phyloP scores from a whole-genome alignment of 805 yeast species.

The Suhomyces vadensis region DNA sequence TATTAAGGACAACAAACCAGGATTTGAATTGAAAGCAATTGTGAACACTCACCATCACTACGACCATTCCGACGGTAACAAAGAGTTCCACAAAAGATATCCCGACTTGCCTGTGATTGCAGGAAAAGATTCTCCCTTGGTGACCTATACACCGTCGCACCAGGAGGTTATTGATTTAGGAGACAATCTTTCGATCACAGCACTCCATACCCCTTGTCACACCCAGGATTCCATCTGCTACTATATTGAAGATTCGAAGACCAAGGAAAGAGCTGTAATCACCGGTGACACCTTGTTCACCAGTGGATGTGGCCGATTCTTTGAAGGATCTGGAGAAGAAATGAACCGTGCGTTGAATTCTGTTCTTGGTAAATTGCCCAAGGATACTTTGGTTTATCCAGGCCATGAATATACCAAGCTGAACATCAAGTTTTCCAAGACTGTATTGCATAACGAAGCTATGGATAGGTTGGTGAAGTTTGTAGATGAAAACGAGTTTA shows the following conservation, averaged over 20 bases:
- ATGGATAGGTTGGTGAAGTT: slow-evolving; percentile 55
- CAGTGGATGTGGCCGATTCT: slow-evolving; percentile 95
- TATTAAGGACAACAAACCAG: slow-evolving; percentile 42
- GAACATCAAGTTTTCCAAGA: slow-evolving; percentile 75
- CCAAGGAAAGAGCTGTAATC: slow-evolving; percentile 73
- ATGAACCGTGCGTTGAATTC: slow-evolving; percentile 73
- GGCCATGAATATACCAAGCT: slow-evolving; percentile 95
- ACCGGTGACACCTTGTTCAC: slow-evolving; percentile 95
- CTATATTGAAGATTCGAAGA: slow-evolving; percentile 61
- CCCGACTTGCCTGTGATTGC: slow-evolving; percentile 69
- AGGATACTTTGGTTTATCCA: slow-evolving; percentile 75
- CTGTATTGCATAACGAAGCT: slow-evolving; percentile 56
- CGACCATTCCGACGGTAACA: slow-evolving; percentile 92
- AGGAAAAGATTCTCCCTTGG: slow-evolving; percentile 78
- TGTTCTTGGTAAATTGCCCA: slow-evolving; percentile 60
- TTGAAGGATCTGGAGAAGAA: slow-evolving; percentile 83
- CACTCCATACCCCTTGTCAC: slow-evolving; percentile 96
- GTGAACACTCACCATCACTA: slow-evolving; percentile 96
- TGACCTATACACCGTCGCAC: slow-evolving; percentile 69
- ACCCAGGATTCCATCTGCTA: slow-evolving; percentile 96
- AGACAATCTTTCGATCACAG: slow-evolving; percentile 60
- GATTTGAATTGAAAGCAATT: slow-evolving; percentile 63
- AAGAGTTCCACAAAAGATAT: slow-evolving; percentile 39
- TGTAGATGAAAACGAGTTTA: slow-evolving; percentile 56
- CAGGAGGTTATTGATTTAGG: slow-evolving; percentile 66